Conservation (phyloP, 192 early-diverging fungal genomes). For the Martensiomyces pterosporus region DNA sequence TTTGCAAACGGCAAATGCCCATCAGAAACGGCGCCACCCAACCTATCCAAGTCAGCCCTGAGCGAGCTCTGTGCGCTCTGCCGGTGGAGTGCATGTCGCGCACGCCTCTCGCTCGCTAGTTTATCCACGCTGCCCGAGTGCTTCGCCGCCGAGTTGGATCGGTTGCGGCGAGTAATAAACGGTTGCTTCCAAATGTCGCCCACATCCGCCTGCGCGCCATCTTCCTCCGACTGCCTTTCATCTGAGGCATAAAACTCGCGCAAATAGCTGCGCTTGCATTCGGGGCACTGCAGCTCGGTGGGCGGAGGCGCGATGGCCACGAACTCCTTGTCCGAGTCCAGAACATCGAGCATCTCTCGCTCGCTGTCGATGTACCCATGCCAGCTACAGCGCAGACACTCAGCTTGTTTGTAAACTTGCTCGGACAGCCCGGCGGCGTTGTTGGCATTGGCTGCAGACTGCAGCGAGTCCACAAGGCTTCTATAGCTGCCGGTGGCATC, state of each 20-base stretch:
- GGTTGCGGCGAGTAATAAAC: constrained; percentile 12
- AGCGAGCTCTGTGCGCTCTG: constrained; percentile 5
- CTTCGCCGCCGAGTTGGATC: not conserved
- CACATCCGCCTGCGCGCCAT: not conserved
- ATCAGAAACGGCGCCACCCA: constrained; percentile 1
- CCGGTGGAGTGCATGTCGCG: constrained; percentile 4
- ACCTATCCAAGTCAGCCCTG: not conserved
- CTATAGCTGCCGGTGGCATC: not conserved
- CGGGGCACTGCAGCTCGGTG: constrained; percentile 22
- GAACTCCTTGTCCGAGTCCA: constrained; percentile 3
- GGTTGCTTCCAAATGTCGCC: constrained; percentile 6
- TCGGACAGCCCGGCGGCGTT: constrained; percentile 13
- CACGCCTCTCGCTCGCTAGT: not conserved
- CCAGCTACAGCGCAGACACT: constrained; percentile 49
- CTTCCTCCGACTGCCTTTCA: constrained; percentile 1
- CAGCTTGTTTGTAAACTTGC: constrained; percentile 41
- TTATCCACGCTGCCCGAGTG: not conserved
- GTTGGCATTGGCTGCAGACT: constrained; percentile 2
- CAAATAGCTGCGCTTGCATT: constrained; percentile 40
- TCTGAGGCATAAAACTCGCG: constrained; percentile 47
- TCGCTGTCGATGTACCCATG: constrained; percentile 34
- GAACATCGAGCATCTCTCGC: constrained; percentile 14
- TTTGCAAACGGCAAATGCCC: constrained; percentile 29
- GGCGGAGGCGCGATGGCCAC: constrained; percentile 3
- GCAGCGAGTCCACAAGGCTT: constrained; percentile 1